Conservation (phyloP, 352 stramenopile species). For the Aphanomyces stellatus region DNA sequence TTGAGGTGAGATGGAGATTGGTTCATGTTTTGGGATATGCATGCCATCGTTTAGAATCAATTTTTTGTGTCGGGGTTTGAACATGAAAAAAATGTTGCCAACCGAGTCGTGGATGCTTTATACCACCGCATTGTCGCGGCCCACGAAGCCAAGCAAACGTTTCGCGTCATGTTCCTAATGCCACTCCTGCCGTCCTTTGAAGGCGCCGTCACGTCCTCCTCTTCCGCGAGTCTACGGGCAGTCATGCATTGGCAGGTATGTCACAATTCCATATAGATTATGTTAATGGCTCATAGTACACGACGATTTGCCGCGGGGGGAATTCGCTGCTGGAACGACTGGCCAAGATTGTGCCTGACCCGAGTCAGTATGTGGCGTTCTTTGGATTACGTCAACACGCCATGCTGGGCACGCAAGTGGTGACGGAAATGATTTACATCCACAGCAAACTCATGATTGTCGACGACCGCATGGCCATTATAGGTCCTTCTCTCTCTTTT, state of each 20-base stretch:
- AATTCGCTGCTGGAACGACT: constrained; percentile 20
- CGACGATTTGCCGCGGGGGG: constrained; percentile 21
- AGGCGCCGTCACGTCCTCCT: constrained; percentile 17
- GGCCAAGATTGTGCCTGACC: constrained; percentile 5
- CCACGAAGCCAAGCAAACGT: constrained; percentile 15
- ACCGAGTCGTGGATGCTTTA: constrained; percentile 23
- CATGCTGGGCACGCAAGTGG: constrained; percentile 5
- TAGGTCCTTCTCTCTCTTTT: constrained; percentile 8
- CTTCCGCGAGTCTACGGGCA: constrained; percentile 18
- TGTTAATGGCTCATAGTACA: no score
- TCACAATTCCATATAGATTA: neutral
- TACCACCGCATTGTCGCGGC: constrained; percentile 21
- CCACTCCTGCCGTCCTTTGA: constrained; percentile 25
- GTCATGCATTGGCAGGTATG: constrained; percentile 25
- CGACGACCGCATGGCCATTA: constrained; percentile 22
- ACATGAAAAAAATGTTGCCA: constrained; percentile 28
- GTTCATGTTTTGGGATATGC: no score
- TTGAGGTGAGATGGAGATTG: no score
- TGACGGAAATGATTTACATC: constrained; percentile 27
- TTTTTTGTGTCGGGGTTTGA: constrained; percentile 36
- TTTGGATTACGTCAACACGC: constrained; percentile 21
- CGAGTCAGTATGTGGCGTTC: constrained; percentile 22
- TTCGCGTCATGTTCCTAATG: constrained; percentile 25
- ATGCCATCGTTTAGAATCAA: constrained; percentile 41
- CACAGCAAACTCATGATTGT: constrained; percentile 27